Conservation (phyloP, 2,329 filamentous ascomycete species). For the Colletotrichum sp. region DNA sequence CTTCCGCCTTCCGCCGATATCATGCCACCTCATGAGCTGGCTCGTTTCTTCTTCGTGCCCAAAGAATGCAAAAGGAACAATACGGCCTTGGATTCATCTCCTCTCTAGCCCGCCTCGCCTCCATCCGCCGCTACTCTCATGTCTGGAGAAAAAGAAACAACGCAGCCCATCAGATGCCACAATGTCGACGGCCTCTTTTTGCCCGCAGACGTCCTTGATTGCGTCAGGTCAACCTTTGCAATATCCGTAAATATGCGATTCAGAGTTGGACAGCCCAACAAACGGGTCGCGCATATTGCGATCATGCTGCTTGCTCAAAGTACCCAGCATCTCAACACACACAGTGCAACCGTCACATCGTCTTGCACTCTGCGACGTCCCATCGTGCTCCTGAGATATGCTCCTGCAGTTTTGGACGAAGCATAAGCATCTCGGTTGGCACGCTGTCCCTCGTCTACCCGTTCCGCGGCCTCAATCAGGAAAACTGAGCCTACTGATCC, state of each 20-base stretch:
- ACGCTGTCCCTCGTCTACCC: neutral
- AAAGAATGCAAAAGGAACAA: neutral
- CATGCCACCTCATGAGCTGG: neutral
- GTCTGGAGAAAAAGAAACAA: constrained; percentile 1
- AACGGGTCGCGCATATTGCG: neutral
- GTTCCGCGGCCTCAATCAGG: neutral
- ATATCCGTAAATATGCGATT: neutral
- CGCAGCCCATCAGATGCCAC: neutral
- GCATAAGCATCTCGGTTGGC: neutral
- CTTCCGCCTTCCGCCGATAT: neutral
- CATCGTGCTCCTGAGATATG: neutral
- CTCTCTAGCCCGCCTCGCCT: neutral
- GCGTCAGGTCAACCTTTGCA: neutral
- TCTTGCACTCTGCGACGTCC: constrained; percentile 1
- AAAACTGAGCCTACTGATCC: neutral
- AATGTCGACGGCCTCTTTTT: neutral
- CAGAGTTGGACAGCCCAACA: neutral
- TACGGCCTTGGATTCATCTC: neutral
- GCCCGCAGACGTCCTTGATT: neutral
- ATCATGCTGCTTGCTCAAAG: neutral
- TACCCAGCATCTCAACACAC: neutral
- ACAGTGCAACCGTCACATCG: constrained; percentile 14
- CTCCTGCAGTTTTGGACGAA: neutral
- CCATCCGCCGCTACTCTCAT: neutral
- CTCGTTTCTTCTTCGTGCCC: neutral